Evolutionary conservation across 441 rosid species (phyloP).

Genomic region (Jatropha multifida): DNA sequence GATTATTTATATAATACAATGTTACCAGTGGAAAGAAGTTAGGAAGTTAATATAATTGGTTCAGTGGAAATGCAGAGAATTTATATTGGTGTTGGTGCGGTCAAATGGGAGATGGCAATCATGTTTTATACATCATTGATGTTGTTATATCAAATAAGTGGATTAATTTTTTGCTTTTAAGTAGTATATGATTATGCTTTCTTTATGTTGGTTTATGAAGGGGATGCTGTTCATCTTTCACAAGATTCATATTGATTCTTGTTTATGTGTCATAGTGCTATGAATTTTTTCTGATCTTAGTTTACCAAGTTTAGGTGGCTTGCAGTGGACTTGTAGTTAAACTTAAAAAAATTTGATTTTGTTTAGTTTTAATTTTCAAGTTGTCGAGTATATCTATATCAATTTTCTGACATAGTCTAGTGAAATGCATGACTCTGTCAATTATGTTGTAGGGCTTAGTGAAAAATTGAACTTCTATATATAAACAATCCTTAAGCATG

Average conservation of each 20-base stretch:
- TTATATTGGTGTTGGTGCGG: neutral
- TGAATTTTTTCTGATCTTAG: neutral
- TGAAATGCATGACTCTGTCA: neutral
- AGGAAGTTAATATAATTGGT: neutral
- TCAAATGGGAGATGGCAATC: neutral
- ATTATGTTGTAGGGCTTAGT: neutral
- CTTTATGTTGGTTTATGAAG: neutral
- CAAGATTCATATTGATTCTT: neutral
- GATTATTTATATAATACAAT: neutral
- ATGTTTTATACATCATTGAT: neutral
- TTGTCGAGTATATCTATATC: neutral
- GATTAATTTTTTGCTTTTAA: neutral
- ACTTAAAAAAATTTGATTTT: neutral
- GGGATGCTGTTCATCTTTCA: neutral
- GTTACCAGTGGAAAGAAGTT: neutral
- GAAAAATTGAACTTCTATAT: neutral
- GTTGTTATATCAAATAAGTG: too few relatives aligned
- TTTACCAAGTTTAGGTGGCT: neutral
- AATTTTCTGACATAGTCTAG: neutral
- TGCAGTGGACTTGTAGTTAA: neutral
- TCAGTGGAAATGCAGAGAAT: neutral
- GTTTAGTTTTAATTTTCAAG: neutral
- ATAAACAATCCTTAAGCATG: neutral
- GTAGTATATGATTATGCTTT: neutral
- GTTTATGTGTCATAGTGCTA: neutral